Evolutionary conservation across 2,329 filamentous ascomycete species (phyloP).

Genomic region (Akanthomyces dipterigenus): DNA sequence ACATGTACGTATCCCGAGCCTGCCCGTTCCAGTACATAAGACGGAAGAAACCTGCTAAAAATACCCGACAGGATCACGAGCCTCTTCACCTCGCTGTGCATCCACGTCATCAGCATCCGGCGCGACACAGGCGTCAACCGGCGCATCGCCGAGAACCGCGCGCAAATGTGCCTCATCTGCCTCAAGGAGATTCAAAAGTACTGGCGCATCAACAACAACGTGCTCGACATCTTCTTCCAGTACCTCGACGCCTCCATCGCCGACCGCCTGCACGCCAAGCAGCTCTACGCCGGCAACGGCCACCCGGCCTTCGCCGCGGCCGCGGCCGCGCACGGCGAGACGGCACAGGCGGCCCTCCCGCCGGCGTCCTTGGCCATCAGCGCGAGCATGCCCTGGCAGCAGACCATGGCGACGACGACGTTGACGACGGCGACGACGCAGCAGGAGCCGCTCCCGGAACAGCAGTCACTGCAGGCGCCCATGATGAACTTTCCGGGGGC

Average conservation of each 20-base stretch:
- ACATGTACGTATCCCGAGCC: conserved; percentile 21
- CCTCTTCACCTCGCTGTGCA: conserved; percentile 31
- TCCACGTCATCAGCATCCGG: conserved; percentile 30
- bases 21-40: fast-evolving
- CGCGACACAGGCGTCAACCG: conserved; percentile 26
- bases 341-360: background rate
- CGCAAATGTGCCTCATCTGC: conserved; percentile 31
- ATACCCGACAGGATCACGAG: conserved; percentile 24
- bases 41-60: background rate
- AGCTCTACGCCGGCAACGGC: background rate
- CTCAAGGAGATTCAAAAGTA: conserved; percentile 33
- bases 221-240: conserved; percentile 31
- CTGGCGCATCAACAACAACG: conserved; percentile 33
- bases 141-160: conserved; percentile 30
- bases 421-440: background rate
- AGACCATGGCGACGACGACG: background rate
- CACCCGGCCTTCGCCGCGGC: conserved; percentile 6
- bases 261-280: conserved; percentile 24
- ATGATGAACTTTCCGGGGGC: background rate
- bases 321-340: conserved; percentile 3
- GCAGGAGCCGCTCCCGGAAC: background rate
- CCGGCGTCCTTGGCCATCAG: background rate
- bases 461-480: background rate
- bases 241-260: conserved; percentile 32
- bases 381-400: conserved; percentile 5